Percentiles rank a stretch among this genome's conserved stretches.
These are phyloP conservation scores for Stereum hirsutum DNA, from an alignment of 1,284 basidiomycete species.

Conservation along the genomic window DNA sequence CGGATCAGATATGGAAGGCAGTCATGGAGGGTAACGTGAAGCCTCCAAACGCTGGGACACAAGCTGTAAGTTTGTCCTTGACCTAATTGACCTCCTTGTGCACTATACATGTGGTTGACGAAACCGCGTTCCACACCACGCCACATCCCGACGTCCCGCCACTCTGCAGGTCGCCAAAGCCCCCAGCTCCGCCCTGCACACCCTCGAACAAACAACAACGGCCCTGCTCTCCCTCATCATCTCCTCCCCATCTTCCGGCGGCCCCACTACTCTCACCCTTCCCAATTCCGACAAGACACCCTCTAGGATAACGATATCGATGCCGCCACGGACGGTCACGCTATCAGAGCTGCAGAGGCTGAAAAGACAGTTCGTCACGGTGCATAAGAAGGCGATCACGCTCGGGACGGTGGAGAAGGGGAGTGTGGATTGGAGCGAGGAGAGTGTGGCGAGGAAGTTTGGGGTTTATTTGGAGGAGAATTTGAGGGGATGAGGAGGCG, in stretches of 20 bases:
- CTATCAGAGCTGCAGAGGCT: slow-evolving; percentile 79
- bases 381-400: slow-evolving; percentile 83
- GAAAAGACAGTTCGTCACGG: slow-evolving; percentile 82
- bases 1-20: slow-evolving; percentile 73
- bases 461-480: slow-evolving; percentile 73
- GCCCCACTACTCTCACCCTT: slow-evolving; percentile 43
- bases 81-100: too few relatives aligned
- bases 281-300: slow-evolving; percentile 31
- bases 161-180: slow-evolving; percentile 57
- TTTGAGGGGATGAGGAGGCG: too few relatives aligned
- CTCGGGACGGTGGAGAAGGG: slow-evolving; percentile 78
- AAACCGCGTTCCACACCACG: slow-evolving; percentile 10
- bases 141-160: slow-evolving; percentile 5
- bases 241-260: slow-evolving; percentile 33
- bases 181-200: slow-evolving; percentile 74
- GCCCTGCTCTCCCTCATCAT: slow-evolving; percentile 63
- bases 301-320: slow-evolving; percentile 29
- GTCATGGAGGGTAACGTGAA: slow-evolving; percentile 74
- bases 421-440: slow-evolving; percentile 67
- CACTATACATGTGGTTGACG: too few relatives aligned
- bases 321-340: slow-evolving; percentile 66
- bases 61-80: slow-evolving; percentile 68
- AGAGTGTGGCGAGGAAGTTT: slow-evolving; percentile 68
- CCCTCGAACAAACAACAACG: slow-evolving; percentile 65
- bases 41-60: slow-evolving; percentile 83